Conservation (phyloP, 2,329 filamentous ascomycete genomes). For the Stagonosporopsis rhizophila region DNA sequence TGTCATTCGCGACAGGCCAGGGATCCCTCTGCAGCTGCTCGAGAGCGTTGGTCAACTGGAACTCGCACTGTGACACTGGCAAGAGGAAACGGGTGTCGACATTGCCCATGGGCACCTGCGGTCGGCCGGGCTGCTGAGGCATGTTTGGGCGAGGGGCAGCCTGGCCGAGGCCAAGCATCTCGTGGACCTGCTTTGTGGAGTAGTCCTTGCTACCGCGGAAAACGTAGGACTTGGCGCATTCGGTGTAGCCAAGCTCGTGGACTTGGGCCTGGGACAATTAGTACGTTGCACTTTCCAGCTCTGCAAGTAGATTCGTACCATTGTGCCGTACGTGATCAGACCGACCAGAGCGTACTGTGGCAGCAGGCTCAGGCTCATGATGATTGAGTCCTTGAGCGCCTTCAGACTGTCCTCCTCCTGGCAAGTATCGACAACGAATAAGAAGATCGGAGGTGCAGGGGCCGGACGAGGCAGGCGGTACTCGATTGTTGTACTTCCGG, state of each 20-base stretch:
- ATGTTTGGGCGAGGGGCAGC: constrained; percentile 72
- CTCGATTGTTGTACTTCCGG: constrained; percentile 86
- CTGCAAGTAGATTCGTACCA: constrained; percentile 62
- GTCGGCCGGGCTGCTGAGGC: constrained; percentile 76
- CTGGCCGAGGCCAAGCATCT: constrained; percentile 89
- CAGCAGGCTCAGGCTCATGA: constrained; percentile 83
- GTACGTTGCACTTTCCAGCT: constrained; percentile 1
- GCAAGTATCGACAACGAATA: constrained; percentile 88
- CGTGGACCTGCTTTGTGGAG: constrained; percentile 97
- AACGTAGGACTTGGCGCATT: constrained; percentile 98
- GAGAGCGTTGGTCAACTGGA: constrained; percentile 93
- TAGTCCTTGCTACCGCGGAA: constrained; percentile 99
- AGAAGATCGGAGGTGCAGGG: constrained; percentile 84
- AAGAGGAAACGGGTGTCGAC: constrained; percentile 89
- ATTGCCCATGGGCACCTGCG: constrained; percentile 72
- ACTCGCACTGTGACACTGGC: constrained; percentile 94
- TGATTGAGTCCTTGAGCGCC: constrained; percentile 83
- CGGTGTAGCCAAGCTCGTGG: constrained; percentile 96
- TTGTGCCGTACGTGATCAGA: constrained; percentile 88
- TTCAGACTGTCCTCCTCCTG: constrained; percentile 87
- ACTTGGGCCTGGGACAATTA: constrained; percentile 75
- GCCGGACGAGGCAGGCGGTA: constrained; percentile 81
- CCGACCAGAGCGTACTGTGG: constrained; percentile 84
- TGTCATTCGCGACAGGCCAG: constrained; percentile 95
- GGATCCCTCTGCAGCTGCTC: constrained; percentile 96